Base-by-base conservation (phyloP, 2,329 filamentous ascomycete genomes). In the Penicillium hesseltinei region DNA sequence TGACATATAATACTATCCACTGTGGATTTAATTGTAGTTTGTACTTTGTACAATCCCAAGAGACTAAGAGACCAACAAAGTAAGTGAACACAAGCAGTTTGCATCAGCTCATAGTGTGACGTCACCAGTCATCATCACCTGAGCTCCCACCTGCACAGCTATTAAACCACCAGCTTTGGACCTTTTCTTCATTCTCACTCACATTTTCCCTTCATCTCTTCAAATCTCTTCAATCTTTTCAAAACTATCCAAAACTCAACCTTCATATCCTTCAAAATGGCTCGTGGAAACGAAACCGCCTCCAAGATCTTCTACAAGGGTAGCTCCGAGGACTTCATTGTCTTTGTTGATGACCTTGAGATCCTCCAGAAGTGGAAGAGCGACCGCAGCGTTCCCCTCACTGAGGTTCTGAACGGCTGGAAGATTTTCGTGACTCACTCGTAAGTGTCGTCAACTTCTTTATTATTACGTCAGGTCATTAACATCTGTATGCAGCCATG, bases 371-470 rank as follows among this genome's bases (percentile, higher is more conserved):
- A 93, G 75, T 97, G 93, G 93, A 86, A 87, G 81, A 79, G 73
- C 5, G 93, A 97, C 80, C 87, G 85, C 72, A 87, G 84, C 31
- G 80, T 94, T 31, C 89, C 94, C 38, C 79, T 97, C 47, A 84
- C 90, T 1, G 87, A 97, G 69, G 92, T 99, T 56, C 84, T 97
- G 55, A 91, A 88, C 57, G 83, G 89, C 8, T 97, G 91, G 82
- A 90, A 96, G 82, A 82, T 99, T 71, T 96, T 96, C 71, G 80
- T 89, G 43, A 96, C 92, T 36, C 90, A 95, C 81, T 89, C 88
- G 92, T 97, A 83, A 79, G 89, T 80, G 17, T 56, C 51, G 27
- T 51, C 15, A 17, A 9, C 31, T 19, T 33, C 21, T 33, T 27
- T 17, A 17, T 3, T 15, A 19, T n/a, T 11, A 36, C 10, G 3